These are phyloP conservation scores for Saturnispora saitoi DNA, from an alignment of 805 yeast genomes.

Conservation along the genomic window DNA sequence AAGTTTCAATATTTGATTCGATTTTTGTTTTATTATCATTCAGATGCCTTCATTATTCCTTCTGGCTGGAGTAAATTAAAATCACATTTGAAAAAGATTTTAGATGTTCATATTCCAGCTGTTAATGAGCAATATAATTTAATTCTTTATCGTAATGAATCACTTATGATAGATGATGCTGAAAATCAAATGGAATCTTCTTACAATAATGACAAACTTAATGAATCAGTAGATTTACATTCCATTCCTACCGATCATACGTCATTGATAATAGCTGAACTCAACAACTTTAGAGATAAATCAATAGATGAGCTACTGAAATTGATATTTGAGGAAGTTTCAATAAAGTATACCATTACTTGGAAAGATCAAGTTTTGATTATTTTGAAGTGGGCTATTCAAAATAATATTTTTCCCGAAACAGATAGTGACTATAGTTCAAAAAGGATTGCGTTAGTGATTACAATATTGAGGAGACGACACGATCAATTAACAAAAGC, in stretches of 20 bases:
- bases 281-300: conserved; percentile 23
- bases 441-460: conserved; percentile 19
- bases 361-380: conserved; percentile 23
- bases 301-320: conserved; percentile 15
- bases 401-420: conserved; percentile 12
- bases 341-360: conserved; percentile 9
- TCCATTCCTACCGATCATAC: conserved; percentile 12
- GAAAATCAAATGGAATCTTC: conserved; percentile 4
- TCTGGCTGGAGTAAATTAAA: conserved; percentile 51
- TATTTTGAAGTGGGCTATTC: conserved; percentile 26
- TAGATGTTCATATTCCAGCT: conserved; percentile 27
- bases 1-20: conserved; percentile 29
- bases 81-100: conserved; percentile 36
- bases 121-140: conserved; percentile 45
- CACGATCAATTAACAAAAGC: conserved; percentile 15
- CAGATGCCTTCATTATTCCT: conserved; percentile 58
- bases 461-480: conserved; percentile 22
- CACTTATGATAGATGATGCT: conserved; percentile 46
- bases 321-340: conserved; percentile 21
- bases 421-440: conserved; percentile 12
- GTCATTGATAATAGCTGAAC: conserved; percentile 17
- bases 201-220: background rate
- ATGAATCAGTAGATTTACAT: background rate
- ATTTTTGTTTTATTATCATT: conserved; percentile 39
- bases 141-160: conserved; percentile 61